Evolutionary conservation across 2,329 filamentous ascomycete genomes (phyloP), one percentile per base, ranked within the genome.

Genomic region (Cladosporium colombiae): DNA sequence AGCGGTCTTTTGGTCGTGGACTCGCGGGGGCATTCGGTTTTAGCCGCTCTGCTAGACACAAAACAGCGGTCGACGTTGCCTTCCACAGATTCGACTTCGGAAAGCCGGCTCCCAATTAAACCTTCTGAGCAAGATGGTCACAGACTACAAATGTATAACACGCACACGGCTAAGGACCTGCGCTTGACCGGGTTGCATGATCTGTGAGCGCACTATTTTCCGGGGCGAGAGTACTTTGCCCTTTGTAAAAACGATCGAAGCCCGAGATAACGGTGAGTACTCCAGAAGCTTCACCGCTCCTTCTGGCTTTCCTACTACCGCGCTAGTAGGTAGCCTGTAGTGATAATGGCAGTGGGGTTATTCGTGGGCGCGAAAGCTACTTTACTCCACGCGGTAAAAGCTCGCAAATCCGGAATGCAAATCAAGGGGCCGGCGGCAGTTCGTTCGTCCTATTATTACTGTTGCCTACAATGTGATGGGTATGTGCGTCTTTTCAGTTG

Each of bases 211-310:
- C 49, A 49, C 37, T 27, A 61, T 37, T 37, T 62, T 49, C 60
- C 27, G 27, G 59, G 59, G 60, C 29, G 49, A 21, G 29, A 62
- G 31, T 55, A 33, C 60, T 37, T 62, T 49, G 21, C 49, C 16
- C 25, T 31, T 44, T 35, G 49, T 21, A 60, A 21, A 60, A 29
- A 4, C 29, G 29, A 31, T 56, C 33, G n/a, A 33, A 44, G 35
- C 27, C 60, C 50, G 40, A 63, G 44, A 40, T 44, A 21, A 63
- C 61, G 61, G 61, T 63, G 61, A 63, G 61, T 40, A 21, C 50
- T 46, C 21, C 61, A 63, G 61, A 62, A 63, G 61, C 61, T 63
- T 63, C 61, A 63, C 61, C 61, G 61, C 61, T 63, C 61, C 61
- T 63, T 63, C 61, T 55, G 50, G 61, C 61, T 63, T 63, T 63